Conservation (phyloP, 371 early-diverging fungal genomes). For the Syncephalastrum contaminatum region DNA sequence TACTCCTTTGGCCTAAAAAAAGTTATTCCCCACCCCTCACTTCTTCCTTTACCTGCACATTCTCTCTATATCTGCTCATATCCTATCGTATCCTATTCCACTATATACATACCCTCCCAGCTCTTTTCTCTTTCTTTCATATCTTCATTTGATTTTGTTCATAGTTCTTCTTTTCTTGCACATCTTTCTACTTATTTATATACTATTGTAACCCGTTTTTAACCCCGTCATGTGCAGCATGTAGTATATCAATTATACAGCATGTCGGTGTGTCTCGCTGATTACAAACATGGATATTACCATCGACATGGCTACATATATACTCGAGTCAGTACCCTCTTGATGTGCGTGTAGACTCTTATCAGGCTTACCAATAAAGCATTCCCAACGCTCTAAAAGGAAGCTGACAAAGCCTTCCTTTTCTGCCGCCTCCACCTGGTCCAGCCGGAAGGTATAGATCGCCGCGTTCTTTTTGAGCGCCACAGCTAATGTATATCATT, state of each 20-base stretch:
- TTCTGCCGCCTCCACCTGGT: constrained; percentile 5
- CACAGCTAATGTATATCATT: constrained; percentile 2
- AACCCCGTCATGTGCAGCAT: constrained; percentile 4
- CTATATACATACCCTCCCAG: constrained; percentile 5
- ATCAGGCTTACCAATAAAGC: too few species aligned
- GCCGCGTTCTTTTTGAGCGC: constrained; percentile 8
- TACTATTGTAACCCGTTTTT: constrained; percentile 4
- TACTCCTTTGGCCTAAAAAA: constrained; percentile 2
- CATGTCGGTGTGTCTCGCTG: constrained; percentile 15
- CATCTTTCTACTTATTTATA: constrained; percentile 6
- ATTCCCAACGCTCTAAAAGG: constrained; percentile 10
- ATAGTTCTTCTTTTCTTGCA: constrained; percentile 7
- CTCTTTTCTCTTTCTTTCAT: constrained; percentile 6
- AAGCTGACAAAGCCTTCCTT: constrained; percentile 6
- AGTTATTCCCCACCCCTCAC: not conserved
- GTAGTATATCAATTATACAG: constrained; percentile 1
- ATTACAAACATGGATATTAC: constrained; percentile 17
- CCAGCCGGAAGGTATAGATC: constrained; percentile 8
- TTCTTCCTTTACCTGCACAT: not conserved
- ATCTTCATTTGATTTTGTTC: constrained; percentile 2
- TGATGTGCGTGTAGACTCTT: too few species aligned
- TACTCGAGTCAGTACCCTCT: not conserved
- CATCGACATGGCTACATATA: constrained; percentile 18
- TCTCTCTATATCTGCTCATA: not conserved
- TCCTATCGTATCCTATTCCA: not conserved